These are phyloP conservation scores for Agrocybe praecox DNA, from an alignment of 768 basidiomycete species.

Conservation along the genomic window DNA sequence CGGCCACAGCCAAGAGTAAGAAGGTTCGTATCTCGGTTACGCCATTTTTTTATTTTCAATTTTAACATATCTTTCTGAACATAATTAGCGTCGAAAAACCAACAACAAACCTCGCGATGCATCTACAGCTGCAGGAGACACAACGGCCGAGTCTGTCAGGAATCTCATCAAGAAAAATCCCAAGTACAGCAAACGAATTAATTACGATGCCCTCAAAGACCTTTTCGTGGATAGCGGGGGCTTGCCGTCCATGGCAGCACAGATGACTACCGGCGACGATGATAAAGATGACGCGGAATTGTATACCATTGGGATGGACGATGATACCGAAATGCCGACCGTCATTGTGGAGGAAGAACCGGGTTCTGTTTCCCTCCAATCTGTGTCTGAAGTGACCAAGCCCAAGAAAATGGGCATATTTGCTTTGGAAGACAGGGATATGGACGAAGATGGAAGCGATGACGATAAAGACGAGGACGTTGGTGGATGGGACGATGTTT, in stretches of 20 bases:
- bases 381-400: slow-evolving; percentile 19
- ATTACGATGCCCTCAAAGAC: slow-evolving; percentile 86
- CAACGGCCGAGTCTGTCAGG: slow-evolving; percentile 76
- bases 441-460: slow-evolving; percentile 48
- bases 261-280: slow-evolving; percentile 35
- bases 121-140: slow-evolving; percentile 66
- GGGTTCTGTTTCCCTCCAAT: slow-evolving; percentile 33
- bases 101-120: slow-evolving; percentile 69
- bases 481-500: slow-evolving; percentile 48
- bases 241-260: slow-evolving; percentile 25
- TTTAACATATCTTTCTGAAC: slow-evolving; percentile 8
- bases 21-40: slow-evolving; percentile 69
- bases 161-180: slow-evolving; percentile 83
- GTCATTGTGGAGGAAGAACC: slow-evolving; percentile 52
- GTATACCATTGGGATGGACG: slow-evolving; percentile 44
- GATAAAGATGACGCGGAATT: slow-evolving; percentile 48
- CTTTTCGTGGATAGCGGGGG: slow-evolving; percentile 62
- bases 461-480: slow-evolving; percentile 52
- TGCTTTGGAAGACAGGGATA: slow-evolving; percentile 30
- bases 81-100: slow-evolving; percentile 75
- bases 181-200: slow-evolving; percentile 91
- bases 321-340: slow-evolving; percentile 29
- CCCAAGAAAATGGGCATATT: slow-evolving; percentile 19
- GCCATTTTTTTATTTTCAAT: slow-evolving; percentile 31
- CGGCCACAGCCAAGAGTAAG: slow-evolving; percentile 55